Base-by-base conservation (phyloP, 148 eudicot genomes). In the Chenopodium album region DNA sequence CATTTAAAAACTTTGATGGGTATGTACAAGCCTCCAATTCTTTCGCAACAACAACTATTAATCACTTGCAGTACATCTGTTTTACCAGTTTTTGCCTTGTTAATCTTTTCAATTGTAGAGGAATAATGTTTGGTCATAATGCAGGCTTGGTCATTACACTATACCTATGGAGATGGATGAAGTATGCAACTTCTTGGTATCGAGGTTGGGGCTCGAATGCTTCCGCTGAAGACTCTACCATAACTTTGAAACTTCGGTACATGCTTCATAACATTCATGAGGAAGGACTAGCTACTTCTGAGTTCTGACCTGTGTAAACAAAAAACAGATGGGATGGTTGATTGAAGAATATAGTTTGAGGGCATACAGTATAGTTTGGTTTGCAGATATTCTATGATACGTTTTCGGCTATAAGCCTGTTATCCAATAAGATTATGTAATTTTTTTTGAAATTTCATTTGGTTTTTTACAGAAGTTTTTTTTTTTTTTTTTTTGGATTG, bases 91-190 rank as follows among this genome's bases (percentile, higher is more conserved):
- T 8, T 66, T 29, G 41, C 31, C 62, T 19, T 8, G 3, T 7
- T 64, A n/a, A 46, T 65, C 66, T 26, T 9, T 32, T 68, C 16
- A 14, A 70, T 13, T 20, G 14, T 34, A 9, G 20, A 47, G 29
- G 59, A 64, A 47, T n/a, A 12, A 28, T 54, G 65, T 17, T 48
- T 69, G 77, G 56, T 50, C 41, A 64, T 41, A 69, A 34, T 83
- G 87, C 93, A 97, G 99, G 88, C 87, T 92, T 47, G 98, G 94
- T 68, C 99, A 97, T 81, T 93, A 89, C 82, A 97, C 98, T 28
- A 88, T 90, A 52, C 97, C 98, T 4, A 88, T 84, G 80, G 98
- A 92, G 87, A 97, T 92, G 98, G 88, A 94, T n/a, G 99, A 92
- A 76, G 97, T 97, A 22, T 90, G 92, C 87, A 84, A 75, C n/a